Percentiles rank a stretch among this genome's conserved stretches.
Conservation (phyloP, 2,329 filamentous ascomycete species). For the Gliomastix tumulicola region DNA sequence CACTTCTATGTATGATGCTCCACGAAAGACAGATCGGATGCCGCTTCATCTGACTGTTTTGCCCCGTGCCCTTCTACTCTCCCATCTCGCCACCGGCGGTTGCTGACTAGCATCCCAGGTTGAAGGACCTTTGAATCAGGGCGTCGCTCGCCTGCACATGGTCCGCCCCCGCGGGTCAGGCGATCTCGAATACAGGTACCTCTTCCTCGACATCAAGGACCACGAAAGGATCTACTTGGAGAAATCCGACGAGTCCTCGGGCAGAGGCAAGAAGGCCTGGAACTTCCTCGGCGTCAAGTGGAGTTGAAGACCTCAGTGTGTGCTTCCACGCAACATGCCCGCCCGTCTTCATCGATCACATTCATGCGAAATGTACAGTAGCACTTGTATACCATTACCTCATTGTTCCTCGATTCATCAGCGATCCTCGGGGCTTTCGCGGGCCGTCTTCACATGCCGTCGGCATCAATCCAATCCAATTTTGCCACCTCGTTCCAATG, state of each 20-base stretch:
- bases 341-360: too few species aligned
- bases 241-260: conserved; percentile 40
- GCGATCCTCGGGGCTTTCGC: too few species aligned
- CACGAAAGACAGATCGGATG: not conserved
- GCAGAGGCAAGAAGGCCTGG: conserved; percentile 31
- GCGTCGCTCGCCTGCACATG: conserved; percentile 73
- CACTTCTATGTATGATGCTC: conserved; percentile 64
- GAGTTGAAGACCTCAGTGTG: conserved; percentile 20
- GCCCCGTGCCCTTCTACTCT: too few species aligned
- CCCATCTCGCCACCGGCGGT: not conserved
- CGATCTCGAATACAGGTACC: conserved; percentile 71
- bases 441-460: too few species aligned
- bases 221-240: conserved; percentile 60
- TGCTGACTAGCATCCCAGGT: conserved; percentile 42
- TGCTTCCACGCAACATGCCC: too few species aligned
- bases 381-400: too few species aligned
- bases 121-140: conserved; percentile 67
- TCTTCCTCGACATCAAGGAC: conserved; percentile 75
- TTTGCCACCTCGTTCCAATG: too few species aligned
- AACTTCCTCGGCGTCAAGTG: conserved; percentile 59
- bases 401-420: too few species aligned
- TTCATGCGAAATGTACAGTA: too few species aligned
- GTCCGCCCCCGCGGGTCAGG: conserved; percentile 55
- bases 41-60: too few species aligned
- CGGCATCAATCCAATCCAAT: too few species aligned